phyloP scores from a whole-genome alignment of 768 basidiomycete species.

The Rhizopogon vinicolor region DNA sequence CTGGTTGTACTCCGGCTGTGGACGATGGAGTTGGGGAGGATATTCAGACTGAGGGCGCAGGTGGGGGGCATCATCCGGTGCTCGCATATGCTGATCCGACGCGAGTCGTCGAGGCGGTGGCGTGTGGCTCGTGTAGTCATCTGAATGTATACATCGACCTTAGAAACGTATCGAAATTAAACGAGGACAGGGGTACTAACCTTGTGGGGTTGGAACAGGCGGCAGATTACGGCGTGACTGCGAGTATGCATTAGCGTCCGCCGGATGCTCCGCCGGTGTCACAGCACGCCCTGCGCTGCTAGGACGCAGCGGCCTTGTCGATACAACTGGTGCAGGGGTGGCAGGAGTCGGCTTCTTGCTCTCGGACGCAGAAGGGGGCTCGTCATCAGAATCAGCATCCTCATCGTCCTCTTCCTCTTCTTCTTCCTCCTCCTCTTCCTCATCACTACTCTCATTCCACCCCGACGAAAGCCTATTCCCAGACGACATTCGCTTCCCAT shows the following conservation, averaged over 20 bases:
- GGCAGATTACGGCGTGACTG: constrained; percentile 62
- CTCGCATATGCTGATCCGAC: constrained; percentile 53
- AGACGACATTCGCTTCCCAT: constrained; percentile 37
- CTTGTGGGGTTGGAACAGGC: constrained; percentile 46
- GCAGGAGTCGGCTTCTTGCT: constrained; percentile 27
- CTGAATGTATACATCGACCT: constrained; percentile 22
- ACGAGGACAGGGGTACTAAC: constrained; percentile 29
- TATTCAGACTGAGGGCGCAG: constrained; percentile 49
- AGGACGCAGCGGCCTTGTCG: constrained; percentile 23
- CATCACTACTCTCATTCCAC: constrained; percentile 74
- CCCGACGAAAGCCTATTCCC: constrained; percentile 34
- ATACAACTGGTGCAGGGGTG: constrained; percentile 13
- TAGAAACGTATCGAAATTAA: constrained; percentile 5
- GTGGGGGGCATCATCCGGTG: constrained; percentile 53
- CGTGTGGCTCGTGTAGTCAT: constrained; percentile 33
- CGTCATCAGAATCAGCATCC: constrained; percentile 59
- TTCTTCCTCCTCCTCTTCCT: constrained; percentile 79
- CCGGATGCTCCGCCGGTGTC: constrained; percentile 26
- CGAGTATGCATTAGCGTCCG: constrained; percentile 34
- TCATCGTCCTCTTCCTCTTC: constrained; percentile 69
- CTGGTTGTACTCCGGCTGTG: constrained; percentile 51
- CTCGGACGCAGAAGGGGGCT: constrained; percentile 26
- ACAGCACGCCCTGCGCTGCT: constrained; percentile 21
- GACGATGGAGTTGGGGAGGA: constrained; percentile 50
- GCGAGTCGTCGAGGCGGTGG: constrained; percentile 43